Evolutionary conservation across 192 early-diverging fungal genomes (phyloP).

Genomic region (Podila epicladia): DNA sequence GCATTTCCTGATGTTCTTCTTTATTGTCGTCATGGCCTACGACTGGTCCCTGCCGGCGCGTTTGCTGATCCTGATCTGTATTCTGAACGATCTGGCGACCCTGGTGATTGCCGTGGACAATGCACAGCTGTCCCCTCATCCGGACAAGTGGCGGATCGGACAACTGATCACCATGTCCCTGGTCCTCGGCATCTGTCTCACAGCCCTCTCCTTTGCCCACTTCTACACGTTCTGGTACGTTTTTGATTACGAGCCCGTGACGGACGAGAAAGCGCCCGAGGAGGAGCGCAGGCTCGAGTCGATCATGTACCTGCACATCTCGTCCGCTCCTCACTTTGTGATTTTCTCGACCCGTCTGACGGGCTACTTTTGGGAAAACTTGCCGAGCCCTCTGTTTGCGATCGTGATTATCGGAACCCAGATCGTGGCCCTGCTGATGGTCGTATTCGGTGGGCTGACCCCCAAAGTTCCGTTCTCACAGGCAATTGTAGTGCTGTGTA

Average conservation of each 20-base stretch:
- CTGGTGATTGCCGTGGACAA: constrained; percentile 96
- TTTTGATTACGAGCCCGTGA: background rate
- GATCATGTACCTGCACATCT: constrained; percentile 86
- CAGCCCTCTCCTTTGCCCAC: constrained; percentile 81
- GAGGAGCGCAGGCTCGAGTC: constrained; percentile 65
- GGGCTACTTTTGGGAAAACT: constrained; percentile 83
- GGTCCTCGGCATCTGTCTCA: constrained; percentile 78
- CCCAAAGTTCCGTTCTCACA: constrained; percentile 60
- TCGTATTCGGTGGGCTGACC: constrained; percentile 66
- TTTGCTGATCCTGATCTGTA: constrained; percentile 88
- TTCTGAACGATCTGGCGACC: constrained; percentile 92
- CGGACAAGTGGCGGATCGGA: constrained; percentile 97
- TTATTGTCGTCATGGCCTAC: constrained; percentile 84
- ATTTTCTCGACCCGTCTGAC: constrained; percentile 87
- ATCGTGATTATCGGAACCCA: constrained; percentile 81
- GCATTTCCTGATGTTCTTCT: constrained; percentile 97
- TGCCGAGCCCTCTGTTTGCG: constrained; percentile 75
- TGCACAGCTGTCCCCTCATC: constrained; percentile 88
- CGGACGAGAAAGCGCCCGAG: constrained; percentile 59
- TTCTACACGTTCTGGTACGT: constrained; percentile 76
- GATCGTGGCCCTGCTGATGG: constrained; percentile 81
- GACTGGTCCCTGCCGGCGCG: constrained; percentile 85
- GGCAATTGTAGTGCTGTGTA: constrained; percentile 69
- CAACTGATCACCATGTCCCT: constrained; percentile 87
- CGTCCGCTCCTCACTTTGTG: constrained; percentile 84